Base-by-base conservation (phyloP, 352 stramenopile species). In the Saprolegnia parasitica region DNA sequence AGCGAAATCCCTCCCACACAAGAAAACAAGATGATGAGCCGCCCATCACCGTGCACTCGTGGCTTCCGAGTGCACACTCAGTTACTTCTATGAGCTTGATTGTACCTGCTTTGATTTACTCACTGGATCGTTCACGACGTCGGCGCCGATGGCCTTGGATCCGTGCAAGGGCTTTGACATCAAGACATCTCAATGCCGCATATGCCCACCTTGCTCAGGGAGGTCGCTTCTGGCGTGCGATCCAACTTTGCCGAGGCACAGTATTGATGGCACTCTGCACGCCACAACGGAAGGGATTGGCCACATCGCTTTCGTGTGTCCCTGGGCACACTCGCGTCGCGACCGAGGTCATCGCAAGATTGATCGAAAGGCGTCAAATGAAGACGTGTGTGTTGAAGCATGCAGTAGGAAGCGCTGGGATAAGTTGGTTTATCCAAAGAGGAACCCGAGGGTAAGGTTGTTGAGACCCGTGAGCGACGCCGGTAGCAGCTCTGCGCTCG, bases 361-460 rank as follows among this genome's bases (percentile, higher is more conserved):
- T 2, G 5, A 35, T 5, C 29, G 29, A 35, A 35, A 6, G 2
- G 29, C 29, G 29, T 35, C 29, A 35, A 2, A n/a, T n/a, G n/a
- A n/a, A n/a, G n/a, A n/a, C n/a, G n/a, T n/a, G n/a, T n/a, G n/a
- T n/a, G n/a, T n/a, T n/a, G n/a, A n/a, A n/a, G n/a, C n/a, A n/a
- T n/a, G n/a, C n/a, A n/a, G n/a, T n/a, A n/a, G n/a, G n/a, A n/a
- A n/a, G n/a, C n/a, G n/a, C n/a, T n/a, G n/a, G n/a, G n/a, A n/a
- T n/a, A n/a, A 29, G 2, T 55, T 18, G 20, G 16, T 13, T 42
- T 61, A 70, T 10, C 63, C 63, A 63, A 70, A 70, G 10, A 70
- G 47, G 26, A 70, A 70, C 16, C 63, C 63, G 18, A 70, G 47
- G 11, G 42, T 61, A 26, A 58, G 42, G 18, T 70, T 55, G 50